phyloP scores from a whole-genome alignment of 805 yeast genomes.

The Metschnikowia lachancei region DNA sequence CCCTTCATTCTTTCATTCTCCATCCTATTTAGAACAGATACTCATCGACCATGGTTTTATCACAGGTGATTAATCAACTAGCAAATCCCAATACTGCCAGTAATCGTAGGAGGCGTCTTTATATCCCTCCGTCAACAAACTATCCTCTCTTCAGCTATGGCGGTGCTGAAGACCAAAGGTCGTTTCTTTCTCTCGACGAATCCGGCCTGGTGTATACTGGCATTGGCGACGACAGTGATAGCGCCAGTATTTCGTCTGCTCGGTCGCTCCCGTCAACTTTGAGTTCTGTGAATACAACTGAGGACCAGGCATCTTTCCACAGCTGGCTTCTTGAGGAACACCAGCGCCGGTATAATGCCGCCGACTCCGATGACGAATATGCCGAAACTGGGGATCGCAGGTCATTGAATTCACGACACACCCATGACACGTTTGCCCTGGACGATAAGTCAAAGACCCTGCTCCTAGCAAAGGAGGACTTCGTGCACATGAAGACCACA shows the following conservation, averaged over 20 bases:
- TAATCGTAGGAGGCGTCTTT: slow-evolving; percentile 39
- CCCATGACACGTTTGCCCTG: slow-evolving; percentile 4
- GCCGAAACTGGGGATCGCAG: slow-evolving; percentile 1
- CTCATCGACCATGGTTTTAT: slow-evolving; percentile 35
- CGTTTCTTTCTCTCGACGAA: slow-evolving; percentile 41
- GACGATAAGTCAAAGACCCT: slow-evolving; percentile 12
- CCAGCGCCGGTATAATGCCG: slow-evolving; percentile 35
- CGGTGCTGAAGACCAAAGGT: slow-evolving; percentile 43
- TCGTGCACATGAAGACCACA: slow-evolving; percentile 30
- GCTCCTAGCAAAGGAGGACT: slow-evolving; percentile 28
- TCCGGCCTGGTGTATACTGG: slow-evolving; percentile 30
- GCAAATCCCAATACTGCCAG: slow-evolving; percentile 38
- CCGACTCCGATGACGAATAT: slow-evolving; percentile 17
- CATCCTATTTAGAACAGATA: no score
- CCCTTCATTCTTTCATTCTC: no score
- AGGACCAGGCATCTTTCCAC: slow-evolving; percentile 41
- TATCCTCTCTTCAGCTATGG: slow-evolving; percentile 43
- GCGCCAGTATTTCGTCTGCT: slow-evolving; percentile 41
- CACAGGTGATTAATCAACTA: slow-evolving; percentile 37
- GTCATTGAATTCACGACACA: slow-evolving; percentile 2
- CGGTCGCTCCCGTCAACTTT: slow-evolving; percentile 42
- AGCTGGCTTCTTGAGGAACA: slow-evolving; percentile 45
- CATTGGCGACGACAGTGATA: slow-evolving; percentile 30
- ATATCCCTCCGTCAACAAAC: slow-evolving; percentile 45
- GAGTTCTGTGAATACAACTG: slow-evolving; percentile 34